phyloP scores from a whole-genome alignment of 164 flowering plant species.

The Euptelea pleiosperma region DNA sequence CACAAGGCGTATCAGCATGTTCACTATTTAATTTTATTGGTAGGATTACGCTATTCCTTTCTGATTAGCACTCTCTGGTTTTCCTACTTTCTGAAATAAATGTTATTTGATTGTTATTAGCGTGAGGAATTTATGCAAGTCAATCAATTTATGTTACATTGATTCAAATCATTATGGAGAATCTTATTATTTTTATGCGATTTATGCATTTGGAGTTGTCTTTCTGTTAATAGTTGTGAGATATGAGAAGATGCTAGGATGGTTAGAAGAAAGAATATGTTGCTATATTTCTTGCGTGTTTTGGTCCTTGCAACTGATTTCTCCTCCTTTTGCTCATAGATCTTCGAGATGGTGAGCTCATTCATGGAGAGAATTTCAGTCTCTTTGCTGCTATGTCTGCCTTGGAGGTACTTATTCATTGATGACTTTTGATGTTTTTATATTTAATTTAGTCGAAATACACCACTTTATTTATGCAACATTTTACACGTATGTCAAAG shows the following conservation, averaged over 20 bases:
- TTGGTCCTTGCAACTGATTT: background rate
- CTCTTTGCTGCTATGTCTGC: conserved; percentile 99
- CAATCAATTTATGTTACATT: background rate
- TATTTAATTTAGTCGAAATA: background rate
- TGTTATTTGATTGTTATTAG: too few relatives aligned
- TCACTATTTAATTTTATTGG: too few relatives aligned
- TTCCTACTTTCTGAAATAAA: too few relatives aligned
- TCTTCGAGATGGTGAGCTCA: conserved; percentile 82
- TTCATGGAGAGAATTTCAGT: conserved; percentile 92
- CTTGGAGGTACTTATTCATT: conserved; percentile 63
- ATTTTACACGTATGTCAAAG: too few relatives aligned
- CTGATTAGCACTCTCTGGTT: too few relatives aligned
- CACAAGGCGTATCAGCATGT: too few relatives aligned
- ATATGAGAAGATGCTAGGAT: too few relatives aligned
- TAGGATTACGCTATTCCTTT: too few relatives aligned
- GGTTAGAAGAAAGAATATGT: too few relatives aligned
- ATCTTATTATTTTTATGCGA: background rate
- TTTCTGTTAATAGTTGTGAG: background rate
- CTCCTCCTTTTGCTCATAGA: conserved; percentile 37
- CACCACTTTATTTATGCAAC: too few relatives aligned
- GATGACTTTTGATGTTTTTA: background rate
- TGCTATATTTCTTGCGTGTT: too few relatives aligned
- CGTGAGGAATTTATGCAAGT: too few relatives aligned
- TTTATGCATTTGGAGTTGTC: background rate
- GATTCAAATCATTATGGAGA: background rate